A percentile compares a stretch with the other conserved stretches of the same genome.
Evolutionary conservation across 2,329 filamentous ascomycete species (phyloP).

Genomic region (Claviceps maximensis): DNA sequence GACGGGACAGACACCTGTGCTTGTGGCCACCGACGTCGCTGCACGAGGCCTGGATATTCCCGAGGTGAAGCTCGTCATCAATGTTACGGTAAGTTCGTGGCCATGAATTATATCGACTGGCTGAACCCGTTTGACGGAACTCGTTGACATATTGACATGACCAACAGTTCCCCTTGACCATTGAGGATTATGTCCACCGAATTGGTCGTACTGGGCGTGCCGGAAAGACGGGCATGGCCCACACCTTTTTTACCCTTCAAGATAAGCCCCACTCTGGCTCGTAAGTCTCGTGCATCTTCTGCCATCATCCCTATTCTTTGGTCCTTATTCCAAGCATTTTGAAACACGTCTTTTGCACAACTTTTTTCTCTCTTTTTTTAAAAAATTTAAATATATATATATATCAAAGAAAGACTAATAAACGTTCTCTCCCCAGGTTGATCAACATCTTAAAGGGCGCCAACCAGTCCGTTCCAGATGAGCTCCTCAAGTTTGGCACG

Average conservation of each 20-base stretch:
- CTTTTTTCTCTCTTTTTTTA: no score
- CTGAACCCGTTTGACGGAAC: no score
- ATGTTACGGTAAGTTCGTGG: conserved; percentile 52
- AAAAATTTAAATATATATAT: no score
- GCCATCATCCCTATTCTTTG: background rate
- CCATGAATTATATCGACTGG: background rate
- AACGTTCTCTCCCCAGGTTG: conserved; percentile 36
- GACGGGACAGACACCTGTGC: conserved; percentile 61
- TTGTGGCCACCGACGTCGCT: conserved; percentile 94
- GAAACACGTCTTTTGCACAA: background rate
- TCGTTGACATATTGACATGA: conserved; percentile 10
- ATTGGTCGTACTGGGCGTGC: conserved; percentile 93
- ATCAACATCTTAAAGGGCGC: conserved; percentile 94
- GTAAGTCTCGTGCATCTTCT: conserved; percentile 37
- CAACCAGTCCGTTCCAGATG: conserved; percentile 79
- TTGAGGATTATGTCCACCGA: conserved; percentile 94
- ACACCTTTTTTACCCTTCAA: conserved; percentile 89
- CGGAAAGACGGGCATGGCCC: conserved; percentile 74
- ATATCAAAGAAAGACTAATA: background rate
- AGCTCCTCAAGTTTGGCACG: conserved; percentile 86
- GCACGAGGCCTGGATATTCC: conserved; percentile 91
- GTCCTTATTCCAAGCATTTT: background rate
- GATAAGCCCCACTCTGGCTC: conserved; percentile 86
- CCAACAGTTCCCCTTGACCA: conserved; percentile 69
- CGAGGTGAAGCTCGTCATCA: conserved; percentile 86